Conservation (phyloP, 176 grass and related monocot species). For the Bolboschoenus planiculmis region DNA sequence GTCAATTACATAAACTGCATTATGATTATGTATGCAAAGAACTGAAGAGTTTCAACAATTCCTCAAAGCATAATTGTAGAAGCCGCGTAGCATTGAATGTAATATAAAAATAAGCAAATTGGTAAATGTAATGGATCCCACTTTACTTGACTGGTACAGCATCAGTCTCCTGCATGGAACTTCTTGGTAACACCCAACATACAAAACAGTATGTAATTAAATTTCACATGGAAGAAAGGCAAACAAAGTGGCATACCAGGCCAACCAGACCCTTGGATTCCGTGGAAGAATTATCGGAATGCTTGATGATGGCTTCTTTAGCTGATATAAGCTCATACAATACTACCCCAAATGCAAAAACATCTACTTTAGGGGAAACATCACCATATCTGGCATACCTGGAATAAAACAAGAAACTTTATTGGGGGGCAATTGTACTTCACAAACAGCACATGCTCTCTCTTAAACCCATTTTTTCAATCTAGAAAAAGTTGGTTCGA, state of each 20-base stretch:
- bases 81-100: not conserved
- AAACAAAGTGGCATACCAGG: slow-evolving; percentile 45
- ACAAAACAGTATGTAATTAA: not conserved
- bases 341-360: slow-evolving; percentile 92
- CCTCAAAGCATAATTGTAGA: not conserved
- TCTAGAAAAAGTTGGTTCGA: not conserved
- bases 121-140: not conserved
- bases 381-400: slow-evolving; percentile 87
- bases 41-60: not conserved
- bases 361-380: slow-evolving; percentile 85
- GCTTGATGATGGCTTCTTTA: slow-evolving; percentile 75
- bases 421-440: not conserved
- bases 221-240: not conserved
- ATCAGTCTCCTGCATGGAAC: not conserved
- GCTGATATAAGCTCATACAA: slow-evolving; percentile 94
- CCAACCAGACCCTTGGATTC: slow-evolving; percentile 80
- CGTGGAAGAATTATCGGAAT: slow-evolving; percentile 32
- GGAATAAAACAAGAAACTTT: slow-evolving; percentile 12
- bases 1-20: not conserved
- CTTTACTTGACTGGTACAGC: not conserved
- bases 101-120: not conserved
- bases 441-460: not conserved
- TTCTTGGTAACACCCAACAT: not conserved
- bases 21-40: not conserved
- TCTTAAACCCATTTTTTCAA: not conserved